phyloP scores from a whole-genome alignment of 139 green algal genomes.

The Auxenochlorella protothecoides region DNA sequence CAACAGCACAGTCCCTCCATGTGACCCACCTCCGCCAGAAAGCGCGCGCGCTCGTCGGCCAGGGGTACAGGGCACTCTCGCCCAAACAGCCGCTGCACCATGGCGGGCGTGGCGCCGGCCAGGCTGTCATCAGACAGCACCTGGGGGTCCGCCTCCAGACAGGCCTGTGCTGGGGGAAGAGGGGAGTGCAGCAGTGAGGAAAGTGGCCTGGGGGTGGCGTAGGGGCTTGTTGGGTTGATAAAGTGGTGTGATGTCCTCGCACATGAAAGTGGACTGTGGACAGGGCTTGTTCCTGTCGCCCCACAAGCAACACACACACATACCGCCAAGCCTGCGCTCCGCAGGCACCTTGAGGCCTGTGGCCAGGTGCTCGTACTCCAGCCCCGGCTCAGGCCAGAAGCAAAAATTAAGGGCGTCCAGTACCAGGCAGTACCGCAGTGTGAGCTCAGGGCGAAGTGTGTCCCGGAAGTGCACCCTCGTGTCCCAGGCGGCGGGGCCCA shows the following conservation, averaged over 20 bases:
- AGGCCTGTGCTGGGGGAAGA: conserved; percentile 10
- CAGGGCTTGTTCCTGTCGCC: background rate
- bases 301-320: background rate
- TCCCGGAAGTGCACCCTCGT: too few relatives aligned
- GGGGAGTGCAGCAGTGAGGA: background rate
- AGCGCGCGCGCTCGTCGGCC: conserved; percentile 68
- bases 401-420: conserved; percentile 97
- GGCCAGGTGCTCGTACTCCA: conserved; percentile 88
- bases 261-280: background rate
- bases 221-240: too few relatives aligned
- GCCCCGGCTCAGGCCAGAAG: conserved; percentile 80
- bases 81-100: conserved; percentile 39
- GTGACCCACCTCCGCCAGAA: conserved; percentile 64
- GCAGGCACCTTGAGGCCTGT: conserved; percentile 50
- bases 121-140: conserved; percentile 42
- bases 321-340: background rate
- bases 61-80: conserved; percentile 53
- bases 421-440: conserved; percentile 77
- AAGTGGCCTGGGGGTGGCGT: background rate
- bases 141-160: conserved; percentile 35
- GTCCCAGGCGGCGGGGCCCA: too few relatives aligned
- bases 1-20: background rate
- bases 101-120: conserved; percentile 16
- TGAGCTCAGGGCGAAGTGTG: conserved; percentile 23
- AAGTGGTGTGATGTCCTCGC: too few relatives aligned